Evolutionary conservation across 2,329 filamentous ascomycete species (phyloP), one percentile per base, ranked within the genome.

Genomic region (Colletotrichum sp.): DNA sequence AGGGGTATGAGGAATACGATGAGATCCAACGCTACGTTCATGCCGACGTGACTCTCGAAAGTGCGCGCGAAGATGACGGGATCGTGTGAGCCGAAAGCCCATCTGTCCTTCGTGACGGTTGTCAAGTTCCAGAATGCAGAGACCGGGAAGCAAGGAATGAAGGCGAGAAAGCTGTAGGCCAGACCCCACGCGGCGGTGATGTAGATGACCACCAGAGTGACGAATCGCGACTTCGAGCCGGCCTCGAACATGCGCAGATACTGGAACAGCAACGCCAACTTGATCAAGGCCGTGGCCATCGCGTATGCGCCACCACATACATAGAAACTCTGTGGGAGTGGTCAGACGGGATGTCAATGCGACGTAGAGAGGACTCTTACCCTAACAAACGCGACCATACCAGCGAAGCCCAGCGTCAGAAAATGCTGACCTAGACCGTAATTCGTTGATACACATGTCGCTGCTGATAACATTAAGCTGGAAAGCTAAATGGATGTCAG

Each of bases 21-120:
- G 8, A 84, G 78, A 26, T 85, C 82, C 9, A 85, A 72, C 4
- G 81, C 73, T 44, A 83, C 81, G 16, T 85, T 85, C 1, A 81
- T 81, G 1, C 76, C 78, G 8, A 80, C 79, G 64, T 84, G 82
- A 12, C 77, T 81, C 8, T 79, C 77, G 34, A 81, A 85, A 5
- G 79, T 81, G 5, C 78, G 81, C 6, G 78, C 79, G 10, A 84
- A 80, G 26, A 80, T 77, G 5, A 59, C 26, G 1, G 79, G 67
- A 2, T 80, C 64, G 60, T 77, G 79, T 2, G 83, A 83, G 10
- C 82, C 83, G 70, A 83, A 85, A 0, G 80, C 84, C 66, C 82
- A 85, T 16, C 75, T 71, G 8, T 66, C 15, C 2, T 74, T 21
- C 4, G 52, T 68, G 5, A 21, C 24, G 6, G 32, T 18, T 7